Base-by-base conservation (phyloP, 495 filamentous ascomycete species). In the Neurospora discreta region DNA sequence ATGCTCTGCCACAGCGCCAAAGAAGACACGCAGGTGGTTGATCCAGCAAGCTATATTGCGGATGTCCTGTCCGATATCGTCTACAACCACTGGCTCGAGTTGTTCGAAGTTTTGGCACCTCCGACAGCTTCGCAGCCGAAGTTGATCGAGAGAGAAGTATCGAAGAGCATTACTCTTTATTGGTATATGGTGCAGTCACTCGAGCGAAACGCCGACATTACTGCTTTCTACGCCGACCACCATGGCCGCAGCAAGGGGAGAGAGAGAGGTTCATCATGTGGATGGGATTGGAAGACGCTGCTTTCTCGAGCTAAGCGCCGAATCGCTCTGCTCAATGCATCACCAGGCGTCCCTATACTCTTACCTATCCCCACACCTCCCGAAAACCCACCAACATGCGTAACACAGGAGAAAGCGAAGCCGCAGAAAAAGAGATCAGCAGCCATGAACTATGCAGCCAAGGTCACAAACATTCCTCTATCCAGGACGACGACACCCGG, bases 51-150 rank as follows among this genome's bases (percentile, higher is more conserved):
- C 6, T 60, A 33, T 15, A 13, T 60, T 15, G 52, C 39, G 2
- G 20, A 68, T 15, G 42, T 78, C n/a, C 39, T 82, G 2, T 73
- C 77, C 7, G 76, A 81, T 46, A 46, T 78, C 5, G 74, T 72
- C 15, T 68, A 79, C 26, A 71, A 79, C 68, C 74, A 77, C 69
- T 84, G 81, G 82, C 69, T 73, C 39, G 76, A 79, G 2, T 75
- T 84, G 36, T 81, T 83, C 52, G 82, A 82, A 15, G 18, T 72
- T 2, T 58, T 81, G 16, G 71, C 75, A 6, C 52, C 73, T 0
- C 73, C 74, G 11, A 15, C 69, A 2, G 26, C 69, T 4, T 11
- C 38, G 6, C 52, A 60, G 52, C 52, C 52, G 3, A 60, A 60
- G 26, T 33, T 60, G 23, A 60, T 60, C 30, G 52, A 60, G 23